Base-by-base conservation (phyloP, 306 rosid species). In the Vigna nakashimae region DNA sequence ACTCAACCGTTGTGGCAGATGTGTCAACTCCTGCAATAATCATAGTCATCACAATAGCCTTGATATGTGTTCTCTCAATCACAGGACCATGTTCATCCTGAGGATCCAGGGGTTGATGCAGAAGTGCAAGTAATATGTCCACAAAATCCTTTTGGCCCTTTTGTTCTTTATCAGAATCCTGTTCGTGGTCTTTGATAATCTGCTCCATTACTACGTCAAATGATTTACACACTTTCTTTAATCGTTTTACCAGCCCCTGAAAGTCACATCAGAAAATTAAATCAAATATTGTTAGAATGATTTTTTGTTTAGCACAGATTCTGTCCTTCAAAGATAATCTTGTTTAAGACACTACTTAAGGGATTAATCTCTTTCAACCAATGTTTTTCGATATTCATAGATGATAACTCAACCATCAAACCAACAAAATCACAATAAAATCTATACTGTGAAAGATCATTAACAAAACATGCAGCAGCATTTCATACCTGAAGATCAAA, bases 401-500 rank as follows among this genome's bases (percentile, higher is more conserved):
- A 40, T 34, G 40, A 8, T 5, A 65, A 65, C 14, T 42, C 10
- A 49, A 65, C 11, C n/a, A 11, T 18, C 14, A 18, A 49, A 65
- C 11, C n/a, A 11, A 10, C 14, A 18, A 65, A 17, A 1, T 38
- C n/a, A 65, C 51, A 42, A 42, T 22, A 7, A 42, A 16, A 40
- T 56, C 30, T 40, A 22, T 58, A 58, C 6, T 9, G 3, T 10
- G 38, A 63, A 49, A 13, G 32, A 76, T 64, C 24, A 4, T 14
- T 30, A 49, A 5, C 63, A 49, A 76, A 50, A 34, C 10, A 65
- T 30, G 11, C 49, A 57, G 51, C 18, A 17, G 22, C 17, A 65
- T 12, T 45, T 4, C 64, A 52, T 78, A 76, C 88, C 85, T 84
- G 88, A 73, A 58, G 30, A 79, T 87, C 88, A 76, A 87, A 57